Evolutionary conservation across 495 filamentous ascomycete species (phyloP).

Genomic region (Aspergillus panamensis): DNA sequence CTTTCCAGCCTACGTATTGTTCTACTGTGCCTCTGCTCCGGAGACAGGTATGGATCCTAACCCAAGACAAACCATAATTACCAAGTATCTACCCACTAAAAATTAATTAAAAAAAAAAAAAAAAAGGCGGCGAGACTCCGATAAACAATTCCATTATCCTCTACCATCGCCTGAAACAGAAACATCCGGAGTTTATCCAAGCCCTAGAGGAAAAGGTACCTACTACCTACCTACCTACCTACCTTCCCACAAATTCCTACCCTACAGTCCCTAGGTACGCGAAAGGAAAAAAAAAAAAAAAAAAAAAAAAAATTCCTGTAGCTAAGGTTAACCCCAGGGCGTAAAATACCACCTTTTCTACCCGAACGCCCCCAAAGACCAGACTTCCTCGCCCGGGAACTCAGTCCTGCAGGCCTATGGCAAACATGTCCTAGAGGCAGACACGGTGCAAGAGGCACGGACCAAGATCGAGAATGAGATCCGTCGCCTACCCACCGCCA

Average conservation of each 20-base stretch:
- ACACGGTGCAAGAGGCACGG: not conserved
- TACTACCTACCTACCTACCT: too few species aligned
- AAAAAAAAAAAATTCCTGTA: too few species aligned
- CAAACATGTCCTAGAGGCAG: not conserved
- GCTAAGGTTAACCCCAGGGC: not conserved
- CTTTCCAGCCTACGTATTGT: not conserved
- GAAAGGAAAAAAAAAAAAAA: too few species aligned
- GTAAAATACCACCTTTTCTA: conserved; percentile 9
- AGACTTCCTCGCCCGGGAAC: conserved; percentile 1
- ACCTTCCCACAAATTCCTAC: too few species aligned
- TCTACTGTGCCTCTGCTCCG: not conserved
- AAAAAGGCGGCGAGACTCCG: conserved; percentile 2
- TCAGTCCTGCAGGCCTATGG: conserved; percentile 3
- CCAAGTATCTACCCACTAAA: too few species aligned
- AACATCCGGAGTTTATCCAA: conserved; percentile 2
- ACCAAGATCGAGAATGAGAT: conserved; percentile 1
- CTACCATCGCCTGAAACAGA: not conserved
- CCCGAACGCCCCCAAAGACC: conserved; percentile 2
- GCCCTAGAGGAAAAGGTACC: not conserved
- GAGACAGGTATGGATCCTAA: not conserved
- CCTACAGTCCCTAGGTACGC: too few species aligned
- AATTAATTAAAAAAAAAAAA: too few species aligned
- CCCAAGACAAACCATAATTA: not conserved
- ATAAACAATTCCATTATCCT: conserved; percentile 4
- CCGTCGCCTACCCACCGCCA: conserved; percentile 5